These are phyloP conservation scores for Hemileccinum impolitum DNA, from an alignment of 768 basidiomycete genomes.

Conservation along the genomic window DNA sequence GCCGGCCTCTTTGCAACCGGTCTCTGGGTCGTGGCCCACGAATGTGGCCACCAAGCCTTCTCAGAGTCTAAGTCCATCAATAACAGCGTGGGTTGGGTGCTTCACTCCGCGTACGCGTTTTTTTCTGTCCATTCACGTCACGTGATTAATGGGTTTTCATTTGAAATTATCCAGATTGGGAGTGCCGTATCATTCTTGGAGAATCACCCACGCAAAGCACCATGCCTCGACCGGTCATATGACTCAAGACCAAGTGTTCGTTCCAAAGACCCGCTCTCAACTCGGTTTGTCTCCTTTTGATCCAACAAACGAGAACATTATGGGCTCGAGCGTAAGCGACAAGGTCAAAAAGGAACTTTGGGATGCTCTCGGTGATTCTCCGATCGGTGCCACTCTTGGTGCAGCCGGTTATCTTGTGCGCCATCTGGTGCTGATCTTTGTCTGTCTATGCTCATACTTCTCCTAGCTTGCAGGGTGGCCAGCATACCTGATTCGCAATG, in stretches of 20 bases:
- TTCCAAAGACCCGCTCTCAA: slow-evolving; percentile 83
- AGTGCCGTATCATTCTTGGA: slow-evolving; percentile 97
- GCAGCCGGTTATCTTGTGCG: slow-evolving; percentile 60
- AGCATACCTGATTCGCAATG: slow-evolving; percentile 75
- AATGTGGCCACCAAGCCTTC: slow-evolving; percentile 96
- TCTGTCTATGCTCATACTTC: neutral
- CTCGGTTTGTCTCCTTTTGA: slow-evolving; percentile 63
- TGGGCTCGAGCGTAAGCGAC: slow-evolving; percentile 61
- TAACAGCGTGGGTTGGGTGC: slow-evolving; percentile 87
- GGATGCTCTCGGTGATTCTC: slow-evolving; percentile 91
- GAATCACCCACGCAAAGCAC: slow-evolving; percentile 91
- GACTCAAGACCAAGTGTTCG: slow-evolving; percentile 94
- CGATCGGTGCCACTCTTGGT: slow-evolving; percentile 60
- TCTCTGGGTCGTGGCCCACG: slow-evolving; percentile 92
- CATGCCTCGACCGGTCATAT: slow-evolving; percentile 93
- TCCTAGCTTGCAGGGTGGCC: slow-evolving; percentile 80
- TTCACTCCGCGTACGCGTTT: slow-evolving; percentile 77
- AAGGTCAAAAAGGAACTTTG: slow-evolving; percentile 69
- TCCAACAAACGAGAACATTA: slow-evolving; percentile 59
- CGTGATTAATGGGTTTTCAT: slow-evolving; percentile 18
- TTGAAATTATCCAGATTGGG: slow-evolving; percentile 57
- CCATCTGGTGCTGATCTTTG: slow-evolving; percentile 1
- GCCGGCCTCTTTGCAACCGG: slow-evolving; percentile 87
- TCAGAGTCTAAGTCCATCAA: slow-evolving; percentile 90
- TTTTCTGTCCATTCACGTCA: slow-evolving; percentile 13